Evolutionary conservation across 192 early-diverging fungal species (phyloP), one percentile per base, ranked within the genome.

Genomic region (Backusella parvicylindrica): DNA sequence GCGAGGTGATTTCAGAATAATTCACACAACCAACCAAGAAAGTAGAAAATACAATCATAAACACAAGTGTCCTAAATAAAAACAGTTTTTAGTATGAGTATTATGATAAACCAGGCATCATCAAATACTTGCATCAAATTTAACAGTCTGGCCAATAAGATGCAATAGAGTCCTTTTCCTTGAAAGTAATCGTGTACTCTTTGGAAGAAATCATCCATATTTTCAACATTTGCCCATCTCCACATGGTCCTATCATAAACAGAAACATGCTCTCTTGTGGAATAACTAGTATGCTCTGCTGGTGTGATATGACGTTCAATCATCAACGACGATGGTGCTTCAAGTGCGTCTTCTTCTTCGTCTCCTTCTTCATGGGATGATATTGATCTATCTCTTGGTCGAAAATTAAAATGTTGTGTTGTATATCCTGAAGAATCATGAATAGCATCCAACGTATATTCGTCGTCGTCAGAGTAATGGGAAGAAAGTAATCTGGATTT

Each of bases 11-110:
- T 56, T 88, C 85, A 13, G 92, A 86, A 78, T 97, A 94, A 82
- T 99, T 92, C 35, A 99, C 87, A 84, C 98, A 99, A 21, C 91
- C 90, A 72, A 94, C 82, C 18, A 98, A 84, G 83, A 99, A 99
- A 0, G 91, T 94, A 28, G 95, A 90, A 77, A 99, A 95, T 63
- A 77, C 79, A 26, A 98, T 89, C 26, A 97, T 92, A 84, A 99
- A 98, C 6, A 89, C 93, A 60, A 96, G 85, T 16, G 91, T 94
- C 18, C 94, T 95, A 68, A 21, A 35, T 9, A 30, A 33, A 30
- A 21, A 30, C 30, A 30, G 32, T 5, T 23, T 70, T 30, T 16
- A 83, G 4, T 18, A 43, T 43, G 1, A 43, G 0, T 43, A 47
- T 47, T n/a, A 1, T n/a, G 5, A 47, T 47, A 47, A 47, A 47